phyloP scores from a whole-genome alignment of 1,284 basidiomycete genomes.

The Cryptococcus maquisensis region DNA sequence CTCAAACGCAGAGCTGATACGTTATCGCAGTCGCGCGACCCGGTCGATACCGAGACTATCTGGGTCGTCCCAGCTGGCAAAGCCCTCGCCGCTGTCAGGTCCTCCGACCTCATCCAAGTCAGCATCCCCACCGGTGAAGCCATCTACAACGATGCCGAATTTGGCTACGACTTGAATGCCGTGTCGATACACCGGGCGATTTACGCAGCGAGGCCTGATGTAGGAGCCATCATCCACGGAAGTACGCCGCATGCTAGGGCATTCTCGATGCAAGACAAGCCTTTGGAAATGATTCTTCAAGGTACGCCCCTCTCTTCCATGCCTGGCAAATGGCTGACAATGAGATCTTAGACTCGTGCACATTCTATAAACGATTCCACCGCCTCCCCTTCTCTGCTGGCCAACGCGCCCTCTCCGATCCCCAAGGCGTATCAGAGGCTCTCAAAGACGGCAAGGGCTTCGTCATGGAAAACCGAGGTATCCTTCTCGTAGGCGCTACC shows the following conservation, averaged over 20 bases:
- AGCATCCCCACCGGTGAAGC: slow-evolving; percentile 6
- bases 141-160: slow-evolving; percentile 5
- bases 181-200: slow-evolving; percentile 24
- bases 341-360: slow-evolving; percentile 22
- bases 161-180: slow-evolving; percentile 13
- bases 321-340: neutral
- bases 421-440: slow-evolving; percentile 4
- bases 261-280: slow-evolving; percentile 15
- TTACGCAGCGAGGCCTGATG: slow-evolving; percentile 20
- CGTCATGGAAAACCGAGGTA: slow-evolving; percentile 22
- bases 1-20: neutral
- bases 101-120: slow-evolving; percentile 19
- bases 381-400: slow-evolving; percentile 14
- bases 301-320: no score
- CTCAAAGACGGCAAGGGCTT: slow-evolving; percentile 20
- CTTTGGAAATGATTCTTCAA: slow-evolving; percentile 24
- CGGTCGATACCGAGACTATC: slow-evolving; percentile 12
- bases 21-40: slow-evolving; percentile 14
- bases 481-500: slow-evolving; percentile 19
- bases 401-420: slow-evolving; percentile 7
- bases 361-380: slow-evolving; percentile 18
- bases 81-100: slow-evolving; percentile 16
- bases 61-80: slow-evolving; percentile 23
- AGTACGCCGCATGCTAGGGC: slow-evolving; percentile 23
- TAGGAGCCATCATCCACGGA: slow-evolving; percentile 20